These are phyloP conservation scores for Lophiotrema nucula DNA, from an alignment of 495 filamentous ascomycete genomes.

Conservation along the genomic window DNA sequence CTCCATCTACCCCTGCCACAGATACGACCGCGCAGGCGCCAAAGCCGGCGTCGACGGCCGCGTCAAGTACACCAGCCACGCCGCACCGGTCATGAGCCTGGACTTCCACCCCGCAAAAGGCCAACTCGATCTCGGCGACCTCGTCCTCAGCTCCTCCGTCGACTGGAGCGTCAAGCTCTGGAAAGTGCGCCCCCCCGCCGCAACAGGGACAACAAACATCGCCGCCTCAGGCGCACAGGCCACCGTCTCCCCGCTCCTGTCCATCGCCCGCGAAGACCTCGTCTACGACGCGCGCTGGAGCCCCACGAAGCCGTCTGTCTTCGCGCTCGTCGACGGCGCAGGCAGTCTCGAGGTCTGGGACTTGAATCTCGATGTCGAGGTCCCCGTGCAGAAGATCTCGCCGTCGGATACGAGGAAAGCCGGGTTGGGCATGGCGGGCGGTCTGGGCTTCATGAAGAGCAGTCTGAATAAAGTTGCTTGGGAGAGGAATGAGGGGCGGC, in stretches of 20 bases:
- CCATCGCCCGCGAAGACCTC: constrained; percentile 88
- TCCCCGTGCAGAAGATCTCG: constrained; percentile 73
- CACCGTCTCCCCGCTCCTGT: constrained; percentile 69
- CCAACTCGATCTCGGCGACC: constrained; percentile 89
- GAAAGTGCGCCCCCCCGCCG: constrained; percentile 80
- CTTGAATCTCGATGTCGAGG: constrained; percentile 84
- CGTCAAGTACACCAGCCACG: constrained; percentile 80
- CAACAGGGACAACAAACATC: constrained; percentile 48
- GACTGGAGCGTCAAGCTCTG: constrained; percentile 98
- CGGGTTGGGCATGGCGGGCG: constrained; percentile 46
- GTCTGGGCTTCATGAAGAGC: constrained; percentile 58
- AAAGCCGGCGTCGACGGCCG: constrained; percentile 90
- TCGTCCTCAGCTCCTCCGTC: constrained; percentile 79
- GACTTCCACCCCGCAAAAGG: constrained; percentile 92
- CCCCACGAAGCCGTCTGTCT: constrained; percentile 85
- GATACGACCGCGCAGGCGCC: constrained; percentile 93
- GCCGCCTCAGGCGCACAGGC: constrained; percentile 44
- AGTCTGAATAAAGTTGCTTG: constrained; percentile 91
- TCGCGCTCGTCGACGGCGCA: constrained; percentile 87
- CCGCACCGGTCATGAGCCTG: constrained; percentile 92
- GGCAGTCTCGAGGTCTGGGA: constrained; percentile 97
- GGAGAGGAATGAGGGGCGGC: constrained; percentile 84
- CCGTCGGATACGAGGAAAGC: constrained; percentile 61
- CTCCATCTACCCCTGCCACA: constrained; percentile 90
- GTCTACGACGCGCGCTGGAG: constrained; percentile 97